Evolutionary conservation across 2,329 filamentous ascomycete genomes (phyloP).

Genomic region (Aureobasidium sp.): DNA sequence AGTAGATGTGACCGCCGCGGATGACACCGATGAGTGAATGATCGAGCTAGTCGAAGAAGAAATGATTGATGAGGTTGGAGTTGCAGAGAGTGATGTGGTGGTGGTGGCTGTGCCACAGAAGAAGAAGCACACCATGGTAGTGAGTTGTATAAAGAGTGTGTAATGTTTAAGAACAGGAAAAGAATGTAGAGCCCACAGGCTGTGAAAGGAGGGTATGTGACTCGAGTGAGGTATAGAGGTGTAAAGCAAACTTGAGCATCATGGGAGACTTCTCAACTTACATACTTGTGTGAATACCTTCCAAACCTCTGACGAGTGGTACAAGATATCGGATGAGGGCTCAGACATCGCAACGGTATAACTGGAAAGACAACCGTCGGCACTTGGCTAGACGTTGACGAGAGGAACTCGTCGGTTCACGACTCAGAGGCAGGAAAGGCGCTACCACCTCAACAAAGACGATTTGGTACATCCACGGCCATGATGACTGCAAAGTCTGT

Average conservation of each 20-base stretch:
- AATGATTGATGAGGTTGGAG: background rate
- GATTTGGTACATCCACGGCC: background rate
- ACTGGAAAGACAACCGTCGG: background rate
- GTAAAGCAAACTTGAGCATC: background rate
- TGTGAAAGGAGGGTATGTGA: background rate
- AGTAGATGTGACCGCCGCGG: background rate
- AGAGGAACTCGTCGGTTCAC: background rate
- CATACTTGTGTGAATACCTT: background rate
- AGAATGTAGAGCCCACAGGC: background rate
- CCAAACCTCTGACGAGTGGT: background rate
- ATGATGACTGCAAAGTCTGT: background rate
- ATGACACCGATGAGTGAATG: background rate
- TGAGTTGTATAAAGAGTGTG: background rate
- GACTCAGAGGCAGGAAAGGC: background rate
- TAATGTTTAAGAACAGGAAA: background rate
- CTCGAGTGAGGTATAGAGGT: background rate
- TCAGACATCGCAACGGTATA: slow-evolving; percentile 3
- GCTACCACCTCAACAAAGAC: background rate
- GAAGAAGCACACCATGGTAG: background rate
- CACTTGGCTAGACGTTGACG: background rate
- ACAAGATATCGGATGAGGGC: background rate
- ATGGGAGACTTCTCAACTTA: background rate
- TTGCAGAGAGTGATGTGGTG: background rate
- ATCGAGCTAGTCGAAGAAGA: background rate
- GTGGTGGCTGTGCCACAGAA: background rate